Conservation (phyloP, 163 green algal genomes). For the Volvox carteri region DNA sequence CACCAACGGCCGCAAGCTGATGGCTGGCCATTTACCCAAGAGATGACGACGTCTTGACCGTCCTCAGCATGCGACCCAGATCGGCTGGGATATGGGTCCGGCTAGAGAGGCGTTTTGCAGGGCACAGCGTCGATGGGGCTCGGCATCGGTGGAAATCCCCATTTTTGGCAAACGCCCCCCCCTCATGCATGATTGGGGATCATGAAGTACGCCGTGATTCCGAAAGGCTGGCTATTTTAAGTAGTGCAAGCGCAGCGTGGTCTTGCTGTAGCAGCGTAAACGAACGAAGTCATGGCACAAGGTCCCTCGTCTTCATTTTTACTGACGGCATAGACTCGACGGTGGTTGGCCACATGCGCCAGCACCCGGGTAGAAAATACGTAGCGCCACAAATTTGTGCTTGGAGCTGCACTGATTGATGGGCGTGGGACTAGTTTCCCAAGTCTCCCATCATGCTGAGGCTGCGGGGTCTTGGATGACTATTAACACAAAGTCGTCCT, state of each 20-base stretch:
- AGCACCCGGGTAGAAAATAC: too few relatives aligned
- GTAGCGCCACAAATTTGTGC: too few relatives aligned
- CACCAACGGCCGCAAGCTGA: not conserved
- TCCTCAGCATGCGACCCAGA: not conserved
- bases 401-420: too few relatives aligned
- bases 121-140: too few relatives aligned
- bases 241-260: too few relatives aligned
- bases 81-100: not conserved
- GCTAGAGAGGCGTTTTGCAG: not conserved
- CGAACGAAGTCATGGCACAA: conserved; percentile 24
- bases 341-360: not conserved
- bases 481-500: conserved; percentile 84
- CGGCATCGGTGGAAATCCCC: too few relatives aligned
- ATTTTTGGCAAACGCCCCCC: not conserved
- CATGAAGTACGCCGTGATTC: not conserved
- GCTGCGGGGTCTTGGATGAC: conserved; percentile 83
- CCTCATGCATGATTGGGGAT: not conserved
- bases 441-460: conserved; percentile 1
- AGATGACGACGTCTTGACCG: conserved; percentile 11
- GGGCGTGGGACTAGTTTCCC: not conserved
- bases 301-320: not conserved
- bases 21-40: conserved; percentile 22
- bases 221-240: not conserved
- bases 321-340: not conserved
- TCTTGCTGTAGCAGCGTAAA: not conserved